phyloP scores from a whole-genome alignment of 495 filamentous ascomycete species.

The Hyaloscypha variabilis region DNA sequence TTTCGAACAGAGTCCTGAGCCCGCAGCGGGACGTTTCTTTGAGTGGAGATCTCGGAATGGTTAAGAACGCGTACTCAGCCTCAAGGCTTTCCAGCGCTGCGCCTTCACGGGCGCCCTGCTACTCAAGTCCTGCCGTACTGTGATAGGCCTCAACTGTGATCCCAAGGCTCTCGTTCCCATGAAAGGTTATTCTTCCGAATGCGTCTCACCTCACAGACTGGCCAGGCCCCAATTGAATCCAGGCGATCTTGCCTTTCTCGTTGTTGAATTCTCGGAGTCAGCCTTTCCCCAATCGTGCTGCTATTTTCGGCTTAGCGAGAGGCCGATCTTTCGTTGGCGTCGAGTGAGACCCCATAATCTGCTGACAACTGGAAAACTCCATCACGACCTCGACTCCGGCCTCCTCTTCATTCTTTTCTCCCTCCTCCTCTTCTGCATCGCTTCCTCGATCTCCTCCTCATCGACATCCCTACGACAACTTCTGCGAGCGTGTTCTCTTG shows the following conservation, averaged over 20 bases:
- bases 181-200: background rate
- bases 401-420: slow-evolving; percentile 1
- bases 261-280: background rate
- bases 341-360: slow-evolving; percentile 11
- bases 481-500: background rate
- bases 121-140: background rate
- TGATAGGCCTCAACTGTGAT: background rate
- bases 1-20: background rate
- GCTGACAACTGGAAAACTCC: background rate
- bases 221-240: background rate
- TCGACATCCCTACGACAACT: slow-evolving; percentile 20
- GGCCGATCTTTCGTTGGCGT: background rate
- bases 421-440: slow-evolving; percentile 23
- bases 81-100: slow-evolving; percentile 1
- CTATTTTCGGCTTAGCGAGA: slow-evolving; percentile 12
- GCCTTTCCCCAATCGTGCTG: background rate
- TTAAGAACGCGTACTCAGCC: background rate
- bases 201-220: background rate
- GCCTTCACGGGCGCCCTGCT: background rate
- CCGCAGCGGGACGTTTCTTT: background rate
- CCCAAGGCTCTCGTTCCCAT: background rate
- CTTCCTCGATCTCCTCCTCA: slow-evolving; percentile 30
- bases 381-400: background rate
- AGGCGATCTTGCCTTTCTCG: background rate
- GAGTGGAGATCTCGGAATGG: background rate